Evolutionary conservation across 1,139 yeast species (phyloP), one percentile per base, ranked within the genome.

Genomic region (Eremothecium coryli): DNA sequence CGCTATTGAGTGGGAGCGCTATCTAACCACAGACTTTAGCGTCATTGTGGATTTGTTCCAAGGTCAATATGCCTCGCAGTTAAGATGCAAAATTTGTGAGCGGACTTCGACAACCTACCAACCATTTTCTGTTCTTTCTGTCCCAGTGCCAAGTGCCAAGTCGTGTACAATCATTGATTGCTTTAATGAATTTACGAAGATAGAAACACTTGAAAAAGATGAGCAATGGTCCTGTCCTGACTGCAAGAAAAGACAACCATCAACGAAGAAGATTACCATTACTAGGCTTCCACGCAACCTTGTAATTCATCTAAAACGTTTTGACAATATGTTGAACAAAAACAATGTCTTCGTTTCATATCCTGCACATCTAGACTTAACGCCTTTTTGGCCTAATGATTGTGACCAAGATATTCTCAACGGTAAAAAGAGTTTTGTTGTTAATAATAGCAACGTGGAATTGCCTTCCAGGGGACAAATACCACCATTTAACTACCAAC

Each of bases 1-100:
- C 0, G 76, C 94, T 0, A 79, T 86, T 33, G 97, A 90, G 57
- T 90, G 98, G 98, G 95, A 85, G 52, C 67, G 95, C 40, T 86
- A 85, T 54, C 64, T 85, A 37, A 81, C 81, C 39, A 73, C 88
- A 18, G 90, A 90, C 55, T 80, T 82, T 47, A 86, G 96, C 23
- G 71, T 82, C 1, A 71, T 90, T 18, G 94, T 85, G 3, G 93
- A 84, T 50, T 72, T 77, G 37, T 84, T 85, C 52, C 95, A 86
- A 57, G 96, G 96, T 1, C 96, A 90, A 59, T 82, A 82, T 50
- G 71, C 85, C 33, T 82, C 95, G 7, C 81, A 76, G 40, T 64
- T 90, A 48, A 71, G 69, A 50, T 90, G 98, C 56, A 60, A 78
- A 34, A 74, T 71, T 29, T 90, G 98, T 61, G 69, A 71, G 1